phyloP scores from a whole-genome alignment of 352 stramenopile species.

The Globisporangium splendens region DNA sequence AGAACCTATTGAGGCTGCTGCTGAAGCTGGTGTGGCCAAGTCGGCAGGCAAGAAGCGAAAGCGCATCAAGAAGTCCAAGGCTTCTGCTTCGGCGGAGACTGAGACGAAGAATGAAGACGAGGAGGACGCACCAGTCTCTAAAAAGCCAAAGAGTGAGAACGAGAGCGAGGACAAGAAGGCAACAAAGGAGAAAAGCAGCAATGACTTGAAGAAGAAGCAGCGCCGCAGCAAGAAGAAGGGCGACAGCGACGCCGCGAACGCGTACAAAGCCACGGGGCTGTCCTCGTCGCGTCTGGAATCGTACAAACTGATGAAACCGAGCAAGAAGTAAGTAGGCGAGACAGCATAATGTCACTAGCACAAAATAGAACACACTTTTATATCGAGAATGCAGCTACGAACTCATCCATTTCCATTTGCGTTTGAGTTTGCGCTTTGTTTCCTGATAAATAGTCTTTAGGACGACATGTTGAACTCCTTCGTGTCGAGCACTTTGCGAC shows the following conservation, averaged over 20 bases:
- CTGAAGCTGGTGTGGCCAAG: slow-evolving; percentile 17
- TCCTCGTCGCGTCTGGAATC: slow-evolving; percentile 77
- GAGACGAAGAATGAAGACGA: too few species aligned
- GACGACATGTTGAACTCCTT: slow-evolving; percentile 68
- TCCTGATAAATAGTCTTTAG: slow-evolving; percentile 3
- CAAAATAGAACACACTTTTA: too few species aligned
- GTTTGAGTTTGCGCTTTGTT: too few species aligned
- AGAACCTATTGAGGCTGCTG: slow-evolving; percentile 16
- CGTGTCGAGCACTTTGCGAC: slow-evolving; percentile 55
- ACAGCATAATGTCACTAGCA: too few species aligned
- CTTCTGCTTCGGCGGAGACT: slow-evolving; percentile 1
- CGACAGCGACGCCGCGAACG: slow-evolving; percentile 26
- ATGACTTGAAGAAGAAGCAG: slow-evolving; percentile 44
- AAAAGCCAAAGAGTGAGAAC: neutral
- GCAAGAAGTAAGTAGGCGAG: slow-evolving; percentile 38
- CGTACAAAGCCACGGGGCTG: slow-evolving; percentile 47
- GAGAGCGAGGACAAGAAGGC: neutral
- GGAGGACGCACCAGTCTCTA: neutral
- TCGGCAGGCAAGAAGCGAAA: slow-evolving; percentile 59
- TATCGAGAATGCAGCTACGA: too few species aligned
- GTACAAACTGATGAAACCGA: slow-evolving; percentile 73
- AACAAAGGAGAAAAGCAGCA: neutral
- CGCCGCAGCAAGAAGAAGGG: slow-evolving; percentile 58
- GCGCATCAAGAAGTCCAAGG: slow-evolving; percentile 61
- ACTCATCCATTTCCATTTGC: too few species aligned